phyloP scores from a whole-genome alignment of 2,329 filamentous ascomycete genomes.

The Aureobasidium zeae region DNA sequence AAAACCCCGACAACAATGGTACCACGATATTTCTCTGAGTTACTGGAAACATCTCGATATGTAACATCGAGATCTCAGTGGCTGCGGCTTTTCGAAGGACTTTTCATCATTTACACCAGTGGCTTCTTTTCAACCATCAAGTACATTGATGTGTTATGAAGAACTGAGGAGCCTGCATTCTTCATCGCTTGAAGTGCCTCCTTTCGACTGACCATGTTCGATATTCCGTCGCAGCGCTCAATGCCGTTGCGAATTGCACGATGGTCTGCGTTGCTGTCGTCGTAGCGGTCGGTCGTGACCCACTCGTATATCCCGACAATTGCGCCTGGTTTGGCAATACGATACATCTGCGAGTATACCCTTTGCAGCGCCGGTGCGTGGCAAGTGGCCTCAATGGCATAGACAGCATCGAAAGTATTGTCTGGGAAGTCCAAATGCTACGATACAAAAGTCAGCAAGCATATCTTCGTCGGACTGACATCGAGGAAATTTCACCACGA shows the following conservation, averaged over 20 bases:
- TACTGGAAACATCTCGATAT: too few relatives aligned
- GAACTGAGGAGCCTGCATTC: constrained; percentile 73
- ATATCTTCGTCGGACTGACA: constrained; percentile 5
- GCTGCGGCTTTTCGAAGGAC: too few relatives aligned
- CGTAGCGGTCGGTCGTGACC: constrained; percentile 94
- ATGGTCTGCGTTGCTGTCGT: constrained; percentile 78
- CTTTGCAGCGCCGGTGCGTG: constrained; percentile 85
- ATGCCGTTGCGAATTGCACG: constrained; percentile 87
- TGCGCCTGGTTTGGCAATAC: constrained; percentile 89
- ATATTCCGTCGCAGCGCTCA: constrained; percentile 91
- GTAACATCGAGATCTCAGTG: too few relatives aligned
- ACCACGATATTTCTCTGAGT: too few relatives aligned
- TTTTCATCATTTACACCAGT: constrained; percentile 6
- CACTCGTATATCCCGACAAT: constrained; percentile 97
- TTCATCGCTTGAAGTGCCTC: constrained; percentile 77
- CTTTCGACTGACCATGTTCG: constrained; percentile 85
- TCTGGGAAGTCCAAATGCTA: constrained; percentile 91
- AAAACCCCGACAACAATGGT: not conserved
- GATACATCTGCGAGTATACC: constrained; percentile 90
- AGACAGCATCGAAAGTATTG: constrained; percentile 90
- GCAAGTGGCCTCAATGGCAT: constrained; percentile 93
- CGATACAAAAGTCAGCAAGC: constrained; percentile 1
- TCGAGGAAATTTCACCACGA: constrained; percentile 54
- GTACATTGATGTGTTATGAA: constrained; percentile 90
- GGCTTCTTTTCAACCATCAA: constrained; percentile 92